Evolutionary conservation across 2,329 filamentous ascomycete genomes (phyloP).

Genomic region (Neonectria coccinea): DNA sequence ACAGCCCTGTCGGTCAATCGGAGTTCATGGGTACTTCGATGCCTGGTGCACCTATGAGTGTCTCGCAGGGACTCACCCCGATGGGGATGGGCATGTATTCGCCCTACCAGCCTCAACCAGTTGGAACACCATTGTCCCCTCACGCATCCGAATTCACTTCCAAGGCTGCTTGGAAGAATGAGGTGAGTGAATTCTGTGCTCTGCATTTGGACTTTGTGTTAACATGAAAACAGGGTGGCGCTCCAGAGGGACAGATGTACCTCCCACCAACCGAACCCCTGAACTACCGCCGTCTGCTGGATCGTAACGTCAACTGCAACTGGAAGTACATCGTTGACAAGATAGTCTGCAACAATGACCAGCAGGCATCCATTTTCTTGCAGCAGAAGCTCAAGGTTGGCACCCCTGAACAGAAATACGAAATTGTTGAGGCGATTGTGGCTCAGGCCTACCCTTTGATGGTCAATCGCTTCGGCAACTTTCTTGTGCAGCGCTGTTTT

Average conservation of each 20-base stretch:
- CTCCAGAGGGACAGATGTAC: constrained; percentile 77
- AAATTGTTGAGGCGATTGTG: constrained; percentile 96
- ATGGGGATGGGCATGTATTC: constrained; percentile 59
- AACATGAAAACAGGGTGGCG: constrained; percentile 54
- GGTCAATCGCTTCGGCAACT: constrained; percentile 99
- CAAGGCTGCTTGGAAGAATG: constrained; percentile 65
- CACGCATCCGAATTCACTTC: constrained; percentile 81
- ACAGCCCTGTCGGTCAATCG: constrained; percentile 49
- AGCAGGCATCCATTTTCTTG: constrained; percentile 98
- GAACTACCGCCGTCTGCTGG: constrained; percentile 94
- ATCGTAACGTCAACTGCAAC: constrained; percentile 96
- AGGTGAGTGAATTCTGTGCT: constrained; percentile 54
- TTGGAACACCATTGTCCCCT: constrained; percentile 76
- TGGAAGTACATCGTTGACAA: constrained; percentile 99
- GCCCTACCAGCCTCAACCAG: constrained; percentile 66
- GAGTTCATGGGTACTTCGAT: constrained; percentile 54
- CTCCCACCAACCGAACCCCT: constrained; percentile 89
- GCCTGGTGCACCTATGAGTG: constrained; percentile 48
- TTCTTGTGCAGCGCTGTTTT: constrained; percentile 97
- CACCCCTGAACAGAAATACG: constrained; percentile 93
- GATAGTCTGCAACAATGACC: constrained; percentile 99
- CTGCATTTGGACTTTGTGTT: constrained; percentile 21
- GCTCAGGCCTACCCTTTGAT: constrained; percentile 94
- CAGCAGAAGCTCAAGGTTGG: constrained; percentile 99
- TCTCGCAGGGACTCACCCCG: constrained; percentile 51